Evolutionary conservation across 495 filamentous ascomycete genomes (phyloP).

Genomic region (Penicillium odoratum): DNA sequence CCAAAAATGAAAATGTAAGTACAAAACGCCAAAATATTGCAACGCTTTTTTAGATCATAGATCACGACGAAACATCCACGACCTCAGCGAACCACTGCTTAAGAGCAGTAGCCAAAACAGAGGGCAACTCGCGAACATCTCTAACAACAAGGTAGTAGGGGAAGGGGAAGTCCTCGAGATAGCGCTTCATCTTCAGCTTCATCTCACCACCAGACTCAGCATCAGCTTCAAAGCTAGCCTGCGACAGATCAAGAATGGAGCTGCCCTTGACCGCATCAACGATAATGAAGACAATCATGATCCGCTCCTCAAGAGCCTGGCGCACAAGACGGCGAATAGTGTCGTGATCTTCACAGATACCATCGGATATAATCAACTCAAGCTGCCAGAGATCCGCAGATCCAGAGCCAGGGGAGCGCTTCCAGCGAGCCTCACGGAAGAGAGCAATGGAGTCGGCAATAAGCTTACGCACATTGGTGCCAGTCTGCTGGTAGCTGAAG

Average conservation of each 20-base stretch:
- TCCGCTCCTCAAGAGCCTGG: slow-evolving; percentile 84
- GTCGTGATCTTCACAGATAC: slow-evolving; percentile 88
- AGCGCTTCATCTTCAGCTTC: slow-evolving; percentile 76
- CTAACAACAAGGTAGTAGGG: slow-evolving; percentile 92
- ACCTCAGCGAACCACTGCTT: slow-evolving; percentile 98
- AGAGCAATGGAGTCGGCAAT: slow-evolving; percentile 73
- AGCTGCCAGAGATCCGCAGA: slow-evolving; percentile 92
- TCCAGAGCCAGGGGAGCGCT: slow-evolving; percentile 52
- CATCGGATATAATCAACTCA: slow-evolving; percentile 88
- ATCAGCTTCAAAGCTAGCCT: slow-evolving; percentile 73
- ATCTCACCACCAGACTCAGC: slow-evolving; percentile 53
- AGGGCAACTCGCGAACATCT: slow-evolving; percentile 86
- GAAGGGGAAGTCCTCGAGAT: slow-evolving; percentile 95
- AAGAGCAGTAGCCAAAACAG: slow-evolving; percentile 81
- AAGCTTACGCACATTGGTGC: slow-evolving; percentile 80
- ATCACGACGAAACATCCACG: slow-evolving; percentile 56
- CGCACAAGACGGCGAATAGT: slow-evolving; percentile 75
- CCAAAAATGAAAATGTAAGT: slow-evolving; percentile 6
- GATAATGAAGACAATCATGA: slow-evolving; percentile 98
- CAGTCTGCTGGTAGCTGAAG: slow-evolving; percentile 81
- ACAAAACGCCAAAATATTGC: slow-evolving; percentile 8
- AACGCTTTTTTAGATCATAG: slow-evolving; percentile 2
- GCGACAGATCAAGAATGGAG: slow-evolving; percentile 77
- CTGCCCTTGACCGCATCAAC: slow-evolving; percentile 74
- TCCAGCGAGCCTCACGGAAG: slow-evolving; percentile 73